Conservation (phyloP, 2,329 filamentous ascomycete species). For the Sporothrix schenckii region DNA sequence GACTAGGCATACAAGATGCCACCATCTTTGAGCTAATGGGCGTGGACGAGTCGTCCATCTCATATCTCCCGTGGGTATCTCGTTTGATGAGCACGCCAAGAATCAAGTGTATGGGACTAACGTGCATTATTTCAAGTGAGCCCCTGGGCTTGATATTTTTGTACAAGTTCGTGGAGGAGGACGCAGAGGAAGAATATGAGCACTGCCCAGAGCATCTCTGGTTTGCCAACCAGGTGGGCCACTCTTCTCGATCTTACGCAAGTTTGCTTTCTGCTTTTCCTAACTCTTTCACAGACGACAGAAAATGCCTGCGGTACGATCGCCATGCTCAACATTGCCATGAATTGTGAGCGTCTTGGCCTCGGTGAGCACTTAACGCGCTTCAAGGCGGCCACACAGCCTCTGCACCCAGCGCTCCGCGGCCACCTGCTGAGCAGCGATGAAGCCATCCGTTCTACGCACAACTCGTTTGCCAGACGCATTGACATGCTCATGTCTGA, state of each 20-base stretch:
- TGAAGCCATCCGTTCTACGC: slow-evolving; percentile 74
- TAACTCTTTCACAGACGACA: slow-evolving; percentile 59
- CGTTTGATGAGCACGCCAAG: not conserved
- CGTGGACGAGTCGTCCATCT: slow-evolving; percentile 67
- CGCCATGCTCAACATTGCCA: slow-evolving; percentile 88
- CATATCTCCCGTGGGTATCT: slow-evolving; percentile 61
- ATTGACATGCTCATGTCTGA: slow-evolving; percentile 77
- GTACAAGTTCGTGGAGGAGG: slow-evolving; percentile 67
- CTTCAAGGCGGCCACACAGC: slow-evolving; percentile 73
- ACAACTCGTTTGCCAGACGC: slow-evolving; percentile 86
- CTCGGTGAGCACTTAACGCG: slow-evolving; percentile 70
- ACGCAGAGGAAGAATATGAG: slow-evolving; percentile 57
- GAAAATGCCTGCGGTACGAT: slow-evolving; percentile 90
- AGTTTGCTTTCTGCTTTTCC: not conserved
- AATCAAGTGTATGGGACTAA: not conserved
- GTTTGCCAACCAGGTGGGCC: slow-evolving; percentile 85
- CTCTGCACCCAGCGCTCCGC: slow-evolving; percentile 70
- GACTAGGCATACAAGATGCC: slow-evolving; percentile 74
- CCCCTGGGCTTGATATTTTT: slow-evolving; percentile 88
- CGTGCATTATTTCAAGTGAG: slow-evolving; percentile 53
- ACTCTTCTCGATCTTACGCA: slow-evolving; percentile 4
- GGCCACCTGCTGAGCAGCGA: slow-evolving; percentile 76
- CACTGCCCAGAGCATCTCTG: slow-evolving; percentile 67
- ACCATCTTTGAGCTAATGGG: slow-evolving; percentile 76
- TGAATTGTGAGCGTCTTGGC: slow-evolving; percentile 71